A percentile compares a stretch with the other conserved stretches of the same genome.
Conservation (phyloP, 495 filamentous ascomycete genomes). For the Corynascus novoguineensis region DNA sequence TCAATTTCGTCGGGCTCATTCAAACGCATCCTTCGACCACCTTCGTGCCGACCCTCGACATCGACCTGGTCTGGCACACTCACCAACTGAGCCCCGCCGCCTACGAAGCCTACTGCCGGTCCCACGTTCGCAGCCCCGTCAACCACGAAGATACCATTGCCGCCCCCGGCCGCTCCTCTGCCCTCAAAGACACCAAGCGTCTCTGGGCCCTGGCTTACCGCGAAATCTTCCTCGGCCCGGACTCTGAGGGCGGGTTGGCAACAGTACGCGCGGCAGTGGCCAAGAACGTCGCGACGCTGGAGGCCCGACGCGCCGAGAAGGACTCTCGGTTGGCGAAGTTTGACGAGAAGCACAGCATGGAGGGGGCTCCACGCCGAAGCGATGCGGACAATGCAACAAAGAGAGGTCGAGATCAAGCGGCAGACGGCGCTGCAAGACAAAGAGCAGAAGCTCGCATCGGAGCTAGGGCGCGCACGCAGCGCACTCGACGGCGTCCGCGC, state of each 20-base stretch:
- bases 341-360: too few species aligned
- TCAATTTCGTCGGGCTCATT: constrained; percentile 30
- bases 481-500: too few species aligned
- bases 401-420: too few species aligned
- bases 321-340: too few species aligned
- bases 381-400: too few species aligned
- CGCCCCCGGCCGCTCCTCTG: not conserved
- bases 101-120: constrained; percentile 49
- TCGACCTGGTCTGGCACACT: constrained; percentile 67
- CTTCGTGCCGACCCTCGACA: constrained; percentile 67
- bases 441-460: too few species aligned
- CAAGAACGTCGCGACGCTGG: too few species aligned
- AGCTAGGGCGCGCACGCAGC: too few species aligned
- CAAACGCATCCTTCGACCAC: constrained; percentile 40
- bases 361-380: too few species aligned
- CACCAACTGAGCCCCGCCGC: constrained; percentile 49
- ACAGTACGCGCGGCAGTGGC: not conserved
- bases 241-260: not conserved
- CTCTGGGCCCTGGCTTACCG: not conserved
- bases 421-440: too few species aligned
- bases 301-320: too few species aligned
- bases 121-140: not conserved
- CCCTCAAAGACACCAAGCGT: not conserved
- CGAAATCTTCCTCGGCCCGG: not conserved
- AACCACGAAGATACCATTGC: constrained; percentile 25